These are phyloP conservation scores for Kodamaea leandrae DNA, from an alignment of 805 yeast species.

Conservation along the genomic window DNA sequence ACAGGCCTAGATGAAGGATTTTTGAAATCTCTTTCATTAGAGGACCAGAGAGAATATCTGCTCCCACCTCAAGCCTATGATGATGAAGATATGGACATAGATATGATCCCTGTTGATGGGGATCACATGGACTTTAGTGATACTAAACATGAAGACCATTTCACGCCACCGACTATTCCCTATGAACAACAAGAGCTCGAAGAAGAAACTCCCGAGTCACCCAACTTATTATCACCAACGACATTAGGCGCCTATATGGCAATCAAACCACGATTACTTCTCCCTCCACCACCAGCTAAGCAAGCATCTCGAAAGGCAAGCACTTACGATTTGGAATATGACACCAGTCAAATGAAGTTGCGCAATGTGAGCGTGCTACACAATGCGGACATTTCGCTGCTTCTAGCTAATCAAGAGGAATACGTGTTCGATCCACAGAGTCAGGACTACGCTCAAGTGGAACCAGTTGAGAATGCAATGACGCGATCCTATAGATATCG, in stretches of 20 bases:
- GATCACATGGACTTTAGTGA: neutral
- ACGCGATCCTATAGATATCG: slow-evolving; percentile 17
- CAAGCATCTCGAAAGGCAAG: slow-evolving; percentile 6
- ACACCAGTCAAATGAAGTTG: slow-evolving; percentile 17
- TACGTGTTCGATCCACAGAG: slow-evolving; percentile 13
- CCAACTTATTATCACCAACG: slow-evolving; percentile 35
- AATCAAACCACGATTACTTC: slow-evolving; percentile 28
- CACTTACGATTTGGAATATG: slow-evolving; percentile 26
- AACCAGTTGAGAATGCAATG: slow-evolving; percentile 8
- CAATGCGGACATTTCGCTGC: slow-evolving; percentile 5
- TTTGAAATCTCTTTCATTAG: slow-evolving; percentile 24
- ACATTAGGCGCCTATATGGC: slow-evolving; percentile 42
- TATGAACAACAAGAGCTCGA: neutral
- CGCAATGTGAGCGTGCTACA: slow-evolving; percentile 8
- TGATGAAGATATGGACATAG: slow-evolving; percentile 21
- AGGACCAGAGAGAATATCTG: slow-evolving; percentile 18
- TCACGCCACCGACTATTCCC: neutral
- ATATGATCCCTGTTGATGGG: slow-evolving; percentile 3
- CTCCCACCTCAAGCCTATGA: neutral
- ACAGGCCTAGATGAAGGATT: slow-evolving; percentile 19
- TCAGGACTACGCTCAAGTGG: slow-evolving; percentile 8
- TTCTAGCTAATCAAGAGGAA: slow-evolving; percentile 13
- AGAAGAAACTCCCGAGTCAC: neutral
- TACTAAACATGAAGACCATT: neutral
- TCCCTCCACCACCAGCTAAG: slow-evolving; percentile 23